Base-by-base conservation (phyloP, 345 rosid genomes). In the Citrus inodora region DNA sequence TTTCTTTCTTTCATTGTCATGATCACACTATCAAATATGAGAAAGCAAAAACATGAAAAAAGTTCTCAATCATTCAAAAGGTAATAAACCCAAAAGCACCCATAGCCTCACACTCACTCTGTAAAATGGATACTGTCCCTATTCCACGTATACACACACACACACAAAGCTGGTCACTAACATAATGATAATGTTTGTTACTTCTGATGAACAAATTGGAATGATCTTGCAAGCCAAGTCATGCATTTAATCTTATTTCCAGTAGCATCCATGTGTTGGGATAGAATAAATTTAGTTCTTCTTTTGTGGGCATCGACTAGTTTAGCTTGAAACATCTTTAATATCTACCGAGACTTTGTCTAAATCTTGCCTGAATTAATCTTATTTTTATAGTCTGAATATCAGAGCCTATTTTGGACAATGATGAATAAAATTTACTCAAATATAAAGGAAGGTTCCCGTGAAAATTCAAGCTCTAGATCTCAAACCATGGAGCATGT, bases 1-100 rank as follows among this genome's bases (percentile, higher is more conserved):
- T 33, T 66, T 66, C 60, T 16, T 32, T 35, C 60, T n/a, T 32
- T 35, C 73, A 24, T 55, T 46, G 35, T 65, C 61, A 63, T 30
- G 30, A 56, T 74, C 68, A 60, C 77, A 58, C 37, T 35, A 11
- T 21, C 70, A 51, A 28, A 28, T 6, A 7, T 17, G 48, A 56
- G 48, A 76, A 24, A 24, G 72, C 51, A 53, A 76, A 53, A 53
- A 7, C 11, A 66, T 30, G 33, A 4, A 51, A 76, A 13, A 76
- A 55, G 66, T 55, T 37, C 4, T 4, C 73, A 76, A 76, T 76
- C 72, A 76, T 56, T 67, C 32, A 65, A 63, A 58, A 65, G 48
- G 71, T 51, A 16, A 33, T 37, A 61, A 6, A 16, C 60, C 60
- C 37, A 46, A 46, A 3, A 46, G 17, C 58, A 17, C 58, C 58